Base-by-base conservation (phyloP, 805 yeast genomes). In the Metschnikowia kunwiensis region DNA sequence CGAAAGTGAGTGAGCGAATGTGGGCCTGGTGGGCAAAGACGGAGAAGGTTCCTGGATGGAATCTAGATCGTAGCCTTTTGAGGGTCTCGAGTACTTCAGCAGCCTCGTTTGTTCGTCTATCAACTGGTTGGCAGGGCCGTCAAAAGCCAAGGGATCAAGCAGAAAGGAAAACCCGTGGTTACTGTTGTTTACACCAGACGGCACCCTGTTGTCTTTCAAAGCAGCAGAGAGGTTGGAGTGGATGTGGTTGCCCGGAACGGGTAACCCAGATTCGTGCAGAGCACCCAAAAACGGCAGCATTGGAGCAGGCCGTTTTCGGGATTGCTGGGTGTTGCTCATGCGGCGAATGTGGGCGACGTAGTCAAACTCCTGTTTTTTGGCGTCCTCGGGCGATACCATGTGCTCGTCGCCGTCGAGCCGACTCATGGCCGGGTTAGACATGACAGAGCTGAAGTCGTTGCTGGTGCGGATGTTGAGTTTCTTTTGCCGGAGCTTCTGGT, bases 281-380 rank as follows among this genome's bases (percentile, higher is more conserved):
- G 42, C 27, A 3, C 30, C 27, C 32, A 46, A 35, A 24, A 44
- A 42, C 27, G 52, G 52, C 50, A 48, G 52, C 29, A 42, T 17
- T 11, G 52, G 49, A 4, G 52, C 52, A 11, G 49, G 49, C 1
- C 52, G 40, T 27, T 49, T 49, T 7, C 51, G 40, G 20, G 39
- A 37, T 24, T 30, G 38, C 33, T 24, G 40, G 17, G 63, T 68
- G 47, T 67, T 70, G 14, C 79, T 78, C 49, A 79, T 72, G 41
- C 68, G 68, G 45, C 75, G 71, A 22, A 79, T 78, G 47, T 79
- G 84, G 6, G 82, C 82, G 10, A 77, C 75, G 47, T 79, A 79
- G 53, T 78, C 81, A 44, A 79, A 79, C 31, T 77, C 80, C 24
- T 70, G 79, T 13, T 72, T 64, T 3, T 69, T 63, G 5, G 75